Percentiles rank a stretch among this genome's conserved stretches.
These are phyloP conservation scores for Phytomonas francai DNA, from an alignment of 208 protist species.

Conservation along the genomic window DNA sequence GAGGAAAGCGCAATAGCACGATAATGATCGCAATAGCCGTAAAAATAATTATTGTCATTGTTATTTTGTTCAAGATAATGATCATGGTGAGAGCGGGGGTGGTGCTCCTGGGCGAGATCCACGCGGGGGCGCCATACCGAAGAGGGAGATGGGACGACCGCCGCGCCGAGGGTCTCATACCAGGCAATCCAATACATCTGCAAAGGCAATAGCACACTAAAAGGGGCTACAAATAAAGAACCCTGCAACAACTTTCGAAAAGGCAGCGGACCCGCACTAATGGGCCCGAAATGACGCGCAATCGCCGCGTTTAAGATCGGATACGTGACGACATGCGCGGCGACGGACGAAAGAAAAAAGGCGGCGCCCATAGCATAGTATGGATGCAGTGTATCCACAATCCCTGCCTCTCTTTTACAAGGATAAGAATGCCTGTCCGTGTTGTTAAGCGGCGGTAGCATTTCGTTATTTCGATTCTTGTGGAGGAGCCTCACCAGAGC, in stretches of 20 bases:
- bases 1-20: conserved; percentile 53
- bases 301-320: conserved; percentile 55
- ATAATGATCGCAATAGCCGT: conserved; percentile 60
- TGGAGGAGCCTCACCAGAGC: background rate
- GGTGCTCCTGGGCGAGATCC: conserved; percentile 31
- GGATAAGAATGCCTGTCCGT: conserved; percentile 1
- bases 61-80: too few species aligned
- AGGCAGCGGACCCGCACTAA: conserved; percentile 26
- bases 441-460: conserved; percentile 1
- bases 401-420: background rate
- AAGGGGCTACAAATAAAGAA: conserved; percentile 23
- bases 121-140: conserved; percentile 51
- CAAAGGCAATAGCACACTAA: conserved; percentile 39
- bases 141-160: conserved; percentile 59
- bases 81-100: too few species aligned
- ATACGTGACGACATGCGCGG: conserved; percentile 38
- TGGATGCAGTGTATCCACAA: conserved; percentile 61
- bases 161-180: conserved; percentile 66
- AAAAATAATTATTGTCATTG: too few species aligned
- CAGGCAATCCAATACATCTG: conserved; percentile 59
- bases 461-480: conserved; percentile 1
- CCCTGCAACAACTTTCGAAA: conserved; percentile 29
- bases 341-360: conserved; percentile 24
- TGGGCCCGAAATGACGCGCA: conserved; percentile 59
- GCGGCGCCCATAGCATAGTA: conserved; percentile 58